Percentiles rank a stretch among this genome's conserved stretches.
phyloP scores from a whole-genome alignment of 2,329 filamentous ascomycete genomes.

The Penicillium griseofulvum region DNA sequence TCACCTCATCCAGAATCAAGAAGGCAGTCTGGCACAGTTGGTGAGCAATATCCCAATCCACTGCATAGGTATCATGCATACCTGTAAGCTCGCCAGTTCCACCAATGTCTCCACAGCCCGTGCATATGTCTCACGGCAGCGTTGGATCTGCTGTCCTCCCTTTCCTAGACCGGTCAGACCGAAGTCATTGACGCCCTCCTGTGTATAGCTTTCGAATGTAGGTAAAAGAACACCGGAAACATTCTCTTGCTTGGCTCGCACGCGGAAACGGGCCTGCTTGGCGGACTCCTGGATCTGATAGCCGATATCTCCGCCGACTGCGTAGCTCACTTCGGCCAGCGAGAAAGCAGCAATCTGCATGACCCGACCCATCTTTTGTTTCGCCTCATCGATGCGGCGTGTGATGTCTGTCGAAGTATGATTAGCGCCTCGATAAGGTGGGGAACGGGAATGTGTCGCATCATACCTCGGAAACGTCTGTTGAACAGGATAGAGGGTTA shows the following conservation, averaged over 20 bases:
- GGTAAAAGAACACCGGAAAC: slow-evolving; percentile 94
- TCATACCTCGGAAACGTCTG: slow-evolving; percentile 82
- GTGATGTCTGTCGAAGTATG: slow-evolving; percentile 70
- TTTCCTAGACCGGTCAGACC: slow-evolving; percentile 93
- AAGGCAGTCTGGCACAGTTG: slow-evolving; percentile 70
- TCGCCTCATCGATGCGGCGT: slow-evolving; percentile 94
- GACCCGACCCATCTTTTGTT: slow-evolving; percentile 97
- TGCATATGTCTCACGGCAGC: slow-evolving; percentile 92
- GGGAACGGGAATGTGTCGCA: slow-evolving; percentile 21
- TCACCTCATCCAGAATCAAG: slow-evolving; percentile 96
- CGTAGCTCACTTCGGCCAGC: slow-evolving; percentile 94
- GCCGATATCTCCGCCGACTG: slow-evolving; percentile 89
- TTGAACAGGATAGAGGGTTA: slow-evolving; percentile 25
- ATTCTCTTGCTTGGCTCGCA: slow-evolving; percentile 96
- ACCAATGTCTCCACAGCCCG: slow-evolving; percentile 93
- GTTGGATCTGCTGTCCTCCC: slow-evolving; percentile 94
- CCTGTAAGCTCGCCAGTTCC: slow-evolving; percentile 87
- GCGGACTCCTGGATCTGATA: slow-evolving; percentile 98
- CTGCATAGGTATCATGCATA: slow-evolving; percentile 28
- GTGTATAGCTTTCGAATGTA: slow-evolving; percentile 85
- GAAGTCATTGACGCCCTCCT: slow-evolving; percentile 92
- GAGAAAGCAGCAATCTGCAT: slow-evolving; percentile 99
- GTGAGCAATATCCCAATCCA: slow-evolving; percentile 3
- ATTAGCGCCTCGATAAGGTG: slow-evolving; percentile 27
- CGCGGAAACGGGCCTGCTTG: slow-evolving; percentile 85